phyloP scores from a whole-genome alignment of 768 basidiomycete genomes.

The Candolleomyces efflorescens region DNA sequence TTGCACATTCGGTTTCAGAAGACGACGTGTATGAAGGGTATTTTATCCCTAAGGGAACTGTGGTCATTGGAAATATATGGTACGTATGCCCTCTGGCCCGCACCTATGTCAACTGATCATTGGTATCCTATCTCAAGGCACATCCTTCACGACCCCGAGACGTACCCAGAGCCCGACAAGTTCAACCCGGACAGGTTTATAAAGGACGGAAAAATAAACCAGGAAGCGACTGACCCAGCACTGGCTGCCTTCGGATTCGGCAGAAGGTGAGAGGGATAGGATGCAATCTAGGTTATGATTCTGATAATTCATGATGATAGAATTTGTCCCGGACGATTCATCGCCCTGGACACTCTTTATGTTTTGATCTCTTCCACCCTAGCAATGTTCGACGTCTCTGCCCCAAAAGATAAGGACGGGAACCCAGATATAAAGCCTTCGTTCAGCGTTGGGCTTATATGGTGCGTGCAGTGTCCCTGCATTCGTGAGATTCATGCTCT shows the following conservation, averaged over 20 bases:
- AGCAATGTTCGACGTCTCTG: background rate
- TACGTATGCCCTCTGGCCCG: conserved; percentile 7
- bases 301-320: no score
- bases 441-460: background rate
- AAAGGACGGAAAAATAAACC: conserved; percentile 15
- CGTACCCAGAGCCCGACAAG: conserved; percentile 25
- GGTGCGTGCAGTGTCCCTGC: no score
- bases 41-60: conserved; percentile 29
- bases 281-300: background rate
- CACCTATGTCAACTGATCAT: background rate
- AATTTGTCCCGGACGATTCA: background rate
- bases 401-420: background rate
- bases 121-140: conserved; percentile 15
- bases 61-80: conserved; percentile 33
- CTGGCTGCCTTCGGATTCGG: conserved; percentile 19
- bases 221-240: conserved; percentile 9
- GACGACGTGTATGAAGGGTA: conserved; percentile 39
- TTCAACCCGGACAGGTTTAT: conserved; percentile 29
- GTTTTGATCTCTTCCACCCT: background rate
- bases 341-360: background rate
- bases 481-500: no score
- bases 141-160: conserved; percentile 29
- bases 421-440: background rate
- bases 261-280: conserved; percentile 10
- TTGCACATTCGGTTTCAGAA: conserved; percentile 27